These are phyloP conservation scores for Paecilomyces dactylethromorphus DNA, from an alignment of 2,329 filamentous ascomycete genomes.

Conservation along the genomic window DNA sequence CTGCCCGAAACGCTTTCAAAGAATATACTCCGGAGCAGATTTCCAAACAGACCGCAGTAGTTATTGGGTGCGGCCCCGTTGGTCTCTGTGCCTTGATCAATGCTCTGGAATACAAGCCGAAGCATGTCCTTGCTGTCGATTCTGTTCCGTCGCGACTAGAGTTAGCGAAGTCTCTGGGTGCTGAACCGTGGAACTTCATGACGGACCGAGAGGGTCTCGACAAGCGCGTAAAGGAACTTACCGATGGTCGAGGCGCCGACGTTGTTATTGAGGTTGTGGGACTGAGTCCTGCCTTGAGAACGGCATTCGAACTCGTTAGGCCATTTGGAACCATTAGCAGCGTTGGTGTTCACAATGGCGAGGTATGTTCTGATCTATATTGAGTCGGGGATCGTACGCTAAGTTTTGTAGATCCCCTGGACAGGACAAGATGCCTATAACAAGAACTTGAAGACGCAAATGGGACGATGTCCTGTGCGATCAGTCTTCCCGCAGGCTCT, in stretches of 20 bases:
- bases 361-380: constrained; percentile 44
- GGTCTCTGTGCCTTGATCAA: constrained; percentile 78
- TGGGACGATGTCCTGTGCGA: constrained; percentile 70
- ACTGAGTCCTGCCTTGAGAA: constrained; percentile 60
- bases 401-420: constrained; percentile 54
- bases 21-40: constrained; percentile 53
- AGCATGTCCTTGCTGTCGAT: constrained; percentile 72
- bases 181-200: constrained; percentile 75
- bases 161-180: constrained; percentile 66
- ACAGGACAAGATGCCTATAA: constrained; percentile 56
- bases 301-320: constrained; percentile 65
- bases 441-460: constrained; percentile 67
- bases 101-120: constrained; percentile 67
- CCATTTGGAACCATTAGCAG: constrained; percentile 69
- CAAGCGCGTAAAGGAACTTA: constrained; percentile 65
- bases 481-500: constrained; percentile 63
- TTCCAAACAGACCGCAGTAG: constrained; percentile 62
- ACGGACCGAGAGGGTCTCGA: constrained; percentile 59
- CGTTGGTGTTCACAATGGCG: constrained; percentile 68
- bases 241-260: constrained; percentile 78
- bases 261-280: constrained; percentile 76
- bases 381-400: constrained; percentile 6
- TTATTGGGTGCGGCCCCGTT: constrained; percentile 80
- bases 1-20: constrained; percentile 69
- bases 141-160: constrained; percentile 68